These are phyloP conservation scores for Chenopodium album DNA, from an alignment of 148 eudicot genomes.

Conservation along the genomic window DNA sequence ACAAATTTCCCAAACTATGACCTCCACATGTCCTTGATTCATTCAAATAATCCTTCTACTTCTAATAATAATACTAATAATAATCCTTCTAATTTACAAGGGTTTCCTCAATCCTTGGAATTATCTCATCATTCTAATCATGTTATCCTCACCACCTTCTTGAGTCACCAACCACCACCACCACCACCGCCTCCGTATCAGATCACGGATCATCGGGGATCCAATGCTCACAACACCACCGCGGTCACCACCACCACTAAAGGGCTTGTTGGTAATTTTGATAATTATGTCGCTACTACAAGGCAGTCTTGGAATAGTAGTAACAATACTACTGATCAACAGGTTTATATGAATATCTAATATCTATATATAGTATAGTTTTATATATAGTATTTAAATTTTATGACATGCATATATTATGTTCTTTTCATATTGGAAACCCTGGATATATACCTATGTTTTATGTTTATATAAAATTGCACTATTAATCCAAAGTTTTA, in stretches of 20 bases:
- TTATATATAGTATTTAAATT: no score
- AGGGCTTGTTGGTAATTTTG: constrained; percentile 27
- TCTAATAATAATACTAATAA: background rate
- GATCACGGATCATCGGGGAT: background rate
- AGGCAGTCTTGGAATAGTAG: constrained; percentile 24
- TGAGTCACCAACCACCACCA: constrained; percentile 16
- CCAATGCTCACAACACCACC: background rate
- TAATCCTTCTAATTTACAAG: background rate
- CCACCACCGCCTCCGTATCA: constrained; percentile 22
- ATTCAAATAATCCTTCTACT: constrained; percentile 12
- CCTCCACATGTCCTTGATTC: constrained; percentile 35
- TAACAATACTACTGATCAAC: constrained; percentile 18
- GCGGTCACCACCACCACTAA: constrained; percentile 9
- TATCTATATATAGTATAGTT: no score
- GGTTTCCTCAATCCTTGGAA: constrained; percentile 21
- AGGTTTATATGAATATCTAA: constrained; percentile 6
- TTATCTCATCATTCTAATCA: constrained; percentile 20
- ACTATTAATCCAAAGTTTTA: no score
- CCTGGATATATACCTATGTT: no score
- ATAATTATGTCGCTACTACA: constrained; percentile 19
- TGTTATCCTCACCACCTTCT: constrained; percentile 33
- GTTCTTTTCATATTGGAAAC: no score
- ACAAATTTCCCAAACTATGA: constrained; percentile 31
- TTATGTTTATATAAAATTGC: no score
- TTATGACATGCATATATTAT: no score